A percentile compares a stretch with the other conserved stretches of the same genome.
These are phyloP conservation scores for Citrullus mucosospermus DNA, from an alignment of 306 rosid species.

Conservation along the genomic window DNA sequence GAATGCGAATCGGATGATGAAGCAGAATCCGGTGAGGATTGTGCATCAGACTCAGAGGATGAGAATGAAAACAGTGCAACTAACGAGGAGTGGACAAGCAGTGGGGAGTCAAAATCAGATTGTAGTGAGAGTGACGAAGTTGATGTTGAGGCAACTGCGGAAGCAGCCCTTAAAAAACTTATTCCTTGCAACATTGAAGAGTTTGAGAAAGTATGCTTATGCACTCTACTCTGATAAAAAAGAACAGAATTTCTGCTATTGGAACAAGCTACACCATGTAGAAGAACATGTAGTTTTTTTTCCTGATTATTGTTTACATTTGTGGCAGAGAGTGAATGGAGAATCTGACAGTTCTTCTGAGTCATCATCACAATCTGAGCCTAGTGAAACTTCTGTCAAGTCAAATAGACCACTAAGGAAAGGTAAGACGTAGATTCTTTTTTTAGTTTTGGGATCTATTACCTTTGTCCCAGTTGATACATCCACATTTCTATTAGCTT, in stretches of 20 bases:
- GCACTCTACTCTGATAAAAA: background rate
- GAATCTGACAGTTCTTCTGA: conserved; percentile 36
- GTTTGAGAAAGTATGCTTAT: conserved; percentile 40
- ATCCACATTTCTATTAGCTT: background rate
- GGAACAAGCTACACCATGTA: background rate
- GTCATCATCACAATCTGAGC: conserved; percentile 43
- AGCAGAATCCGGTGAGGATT: conserved; percentile 52
- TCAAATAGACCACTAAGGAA: conserved; percentile 48
- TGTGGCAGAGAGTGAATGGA: conserved; percentile 39
- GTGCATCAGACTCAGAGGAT: conserved; percentile 57
- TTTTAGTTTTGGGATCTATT: background rate
- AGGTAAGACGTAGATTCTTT: conserved; percentile 30
- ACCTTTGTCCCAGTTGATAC: background rate
- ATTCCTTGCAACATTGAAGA: conserved; percentile 49
- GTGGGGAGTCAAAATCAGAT: conserved; percentile 62
- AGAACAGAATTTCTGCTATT: background rate
- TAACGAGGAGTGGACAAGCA: conserved; percentile 75
- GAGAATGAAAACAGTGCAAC: conserved; percentile 61
- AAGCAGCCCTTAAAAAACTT: conserved; percentile 74
- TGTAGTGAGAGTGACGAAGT: conserved; percentile 66
- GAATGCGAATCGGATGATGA: conserved; percentile 81
- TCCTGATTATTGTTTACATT: conserved; percentile 3
- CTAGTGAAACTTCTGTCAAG: conserved; percentile 35
- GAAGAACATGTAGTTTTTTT: background rate
- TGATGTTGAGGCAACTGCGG: conserved; percentile 53